These are phyloP conservation scores for Rhodotorula paludigena DNA, from an alignment of 768 basidiomycete genomes.

Conservation along the genomic window DNA sequence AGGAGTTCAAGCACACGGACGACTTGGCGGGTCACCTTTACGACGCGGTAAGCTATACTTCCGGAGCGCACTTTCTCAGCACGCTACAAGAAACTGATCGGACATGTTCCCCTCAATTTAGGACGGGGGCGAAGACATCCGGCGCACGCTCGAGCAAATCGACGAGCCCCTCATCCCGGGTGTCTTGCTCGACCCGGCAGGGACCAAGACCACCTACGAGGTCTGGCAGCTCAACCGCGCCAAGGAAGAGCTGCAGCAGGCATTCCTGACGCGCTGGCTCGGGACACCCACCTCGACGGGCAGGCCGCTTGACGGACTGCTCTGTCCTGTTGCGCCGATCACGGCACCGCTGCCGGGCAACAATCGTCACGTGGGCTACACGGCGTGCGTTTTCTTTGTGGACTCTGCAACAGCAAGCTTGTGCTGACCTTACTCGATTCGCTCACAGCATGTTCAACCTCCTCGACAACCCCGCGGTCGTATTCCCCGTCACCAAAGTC, in stretches of 20 bases:
- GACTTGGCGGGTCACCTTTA: conserved; percentile 53
- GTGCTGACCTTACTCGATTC: too few species aligned
- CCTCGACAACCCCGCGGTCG: conserved; percentile 60
- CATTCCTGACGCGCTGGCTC: conserved; percentile 52
- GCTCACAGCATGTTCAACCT: conserved; percentile 65
- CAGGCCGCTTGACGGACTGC: conserved; percentile 69
- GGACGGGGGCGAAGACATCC: conserved; percentile 17
- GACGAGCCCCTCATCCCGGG: conserved; percentile 9
- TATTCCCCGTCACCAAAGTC: conserved; percentile 63
- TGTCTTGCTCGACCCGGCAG: background rate
- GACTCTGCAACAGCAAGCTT: background rate
- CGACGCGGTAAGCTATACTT: conserved; percentile 59
- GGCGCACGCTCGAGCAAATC: background rate
- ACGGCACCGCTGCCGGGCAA: background rate
- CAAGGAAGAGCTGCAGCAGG: conserved; percentile 57
- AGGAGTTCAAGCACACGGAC: background rate
- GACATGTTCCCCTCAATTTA: conserved; percentile 38
- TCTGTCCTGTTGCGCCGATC: conserved; percentile 52
- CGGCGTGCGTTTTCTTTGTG: background rate
- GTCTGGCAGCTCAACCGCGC: conserved; percentile 50
- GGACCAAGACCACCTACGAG: background rate
- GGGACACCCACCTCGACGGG: conserved; percentile 60
- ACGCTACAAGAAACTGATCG: conserved; percentile 63
- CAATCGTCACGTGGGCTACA: conserved; percentile 1
- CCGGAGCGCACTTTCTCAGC: conserved; percentile 59